A percentile compares a stretch with the other conserved stretches of the same genome.
Evolutionary conservation across 139 green algal species (phyloP).

Genomic region (Spirogloea muscicola): DNA sequence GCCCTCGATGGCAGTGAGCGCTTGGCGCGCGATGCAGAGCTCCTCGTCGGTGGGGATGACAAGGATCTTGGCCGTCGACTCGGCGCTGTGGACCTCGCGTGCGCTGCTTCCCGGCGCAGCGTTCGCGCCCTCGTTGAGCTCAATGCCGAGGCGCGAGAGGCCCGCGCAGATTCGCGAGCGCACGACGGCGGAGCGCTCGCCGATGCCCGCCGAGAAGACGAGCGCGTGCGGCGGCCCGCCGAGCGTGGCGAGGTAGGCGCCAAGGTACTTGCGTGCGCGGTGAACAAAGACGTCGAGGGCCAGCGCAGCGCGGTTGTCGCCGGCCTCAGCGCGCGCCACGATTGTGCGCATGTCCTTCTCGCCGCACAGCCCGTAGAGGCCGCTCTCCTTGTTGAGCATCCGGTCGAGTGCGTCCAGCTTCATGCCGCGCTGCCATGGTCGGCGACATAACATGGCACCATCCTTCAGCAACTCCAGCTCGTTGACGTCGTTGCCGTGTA

Average conservation of each 20-base stretch:
- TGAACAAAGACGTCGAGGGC: constrained; percentile 76
- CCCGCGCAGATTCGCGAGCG: constrained; percentile 56
- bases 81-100: constrained; percentile 54
- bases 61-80: constrained; percentile 60
- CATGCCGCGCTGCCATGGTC: constrained; percentile 51
- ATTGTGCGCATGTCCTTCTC: constrained; percentile 57
- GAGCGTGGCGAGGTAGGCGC: constrained; percentile 71
- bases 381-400: constrained; percentile 81
- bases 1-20: too few species aligned
- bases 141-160: constrained; percentile 64
- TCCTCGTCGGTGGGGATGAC: constrained; percentile 90
- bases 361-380: constrained; percentile 64
- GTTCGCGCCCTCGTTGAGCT: constrained; percentile 67
- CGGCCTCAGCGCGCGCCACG: constrained; percentile 52
- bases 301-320: constrained; percentile 56
- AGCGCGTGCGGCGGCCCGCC: constrained; percentile 73
- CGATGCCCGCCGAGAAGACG: constrained; percentile 80
- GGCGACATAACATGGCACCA: too few species aligned
- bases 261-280: constrained; percentile 82
- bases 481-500: too few species aligned
- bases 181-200: constrained; percentile 64
- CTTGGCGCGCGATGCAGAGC: constrained; percentile 77
- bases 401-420: constrained; percentile 51
- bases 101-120: constrained; percentile 27
- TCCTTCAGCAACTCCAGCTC: too few species aligned